phyloP scores from a whole-genome alignment of 2,329 filamentous ascomycete species.

The Diplodia mutila region DNA sequence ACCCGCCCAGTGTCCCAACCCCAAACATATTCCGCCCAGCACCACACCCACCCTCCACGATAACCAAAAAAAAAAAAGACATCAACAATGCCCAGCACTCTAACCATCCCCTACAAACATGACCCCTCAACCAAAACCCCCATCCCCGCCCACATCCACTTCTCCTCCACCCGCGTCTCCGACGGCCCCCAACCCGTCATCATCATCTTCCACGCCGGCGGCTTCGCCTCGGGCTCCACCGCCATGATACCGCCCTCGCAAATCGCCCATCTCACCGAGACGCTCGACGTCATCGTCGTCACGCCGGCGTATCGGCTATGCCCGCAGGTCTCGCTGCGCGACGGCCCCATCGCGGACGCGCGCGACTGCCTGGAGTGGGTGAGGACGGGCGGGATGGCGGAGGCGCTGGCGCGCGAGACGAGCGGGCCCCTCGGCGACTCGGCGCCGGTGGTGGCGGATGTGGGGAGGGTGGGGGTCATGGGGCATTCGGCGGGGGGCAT shows the following conservation, averaged over 20 bases:
- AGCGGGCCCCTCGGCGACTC: neutral
- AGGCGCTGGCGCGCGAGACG: constrained; percentile 27
- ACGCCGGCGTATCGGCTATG: constrained; percentile 37
- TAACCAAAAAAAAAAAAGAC: too few species aligned
- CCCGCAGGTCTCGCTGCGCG: constrained; percentile 38
- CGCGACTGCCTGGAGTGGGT: constrained; percentile 45
- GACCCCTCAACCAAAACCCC: neutral
- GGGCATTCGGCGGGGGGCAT: constrained; percentile 46
- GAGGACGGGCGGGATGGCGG: constrained; percentile 36
- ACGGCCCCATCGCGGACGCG: constrained; percentile 41
- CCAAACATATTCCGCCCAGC: neutral
- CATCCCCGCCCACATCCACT: constrained; percentile 9
- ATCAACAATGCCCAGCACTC: neutral
- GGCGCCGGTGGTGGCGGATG: constrained; percentile 32
- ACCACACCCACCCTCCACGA: too few species aligned
- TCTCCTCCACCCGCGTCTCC: neutral
- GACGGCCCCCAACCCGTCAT: neutral
- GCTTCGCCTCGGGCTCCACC: constrained; percentile 4
- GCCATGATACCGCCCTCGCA: neutral
- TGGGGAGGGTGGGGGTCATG: constrained; percentile 38
- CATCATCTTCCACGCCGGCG: constrained; percentile 17
- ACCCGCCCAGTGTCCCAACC: neutral
- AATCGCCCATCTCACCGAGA: neutral
- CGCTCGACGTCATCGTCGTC: constrained; percentile 30
- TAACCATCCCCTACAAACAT: neutral